Conservation (phyloP, 768 basidiomycete species). For the Agaricus blazei region DNA sequence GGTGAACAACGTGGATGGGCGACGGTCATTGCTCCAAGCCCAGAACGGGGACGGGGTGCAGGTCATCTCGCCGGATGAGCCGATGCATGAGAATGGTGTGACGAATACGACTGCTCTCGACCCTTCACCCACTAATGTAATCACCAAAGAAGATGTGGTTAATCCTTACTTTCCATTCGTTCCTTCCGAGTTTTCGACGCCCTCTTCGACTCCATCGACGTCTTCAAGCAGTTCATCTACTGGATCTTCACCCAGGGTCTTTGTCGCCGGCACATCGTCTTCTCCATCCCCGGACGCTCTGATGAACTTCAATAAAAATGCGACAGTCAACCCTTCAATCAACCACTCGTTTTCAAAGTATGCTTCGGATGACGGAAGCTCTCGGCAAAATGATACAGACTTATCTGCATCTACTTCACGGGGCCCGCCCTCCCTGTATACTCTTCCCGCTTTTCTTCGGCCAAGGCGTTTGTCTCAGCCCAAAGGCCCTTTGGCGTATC, state of each 20-base stretch:
- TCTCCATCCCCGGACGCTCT: not conserved
- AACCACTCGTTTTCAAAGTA: not conserved
- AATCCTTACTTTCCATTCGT: conserved; percentile 55
- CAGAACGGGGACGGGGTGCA: conserved; percentile 14
- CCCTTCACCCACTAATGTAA: conserved; percentile 5
- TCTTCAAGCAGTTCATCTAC: conserved; percentile 7
- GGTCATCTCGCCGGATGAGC: conserved; percentile 13
- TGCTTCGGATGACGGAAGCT: not conserved
- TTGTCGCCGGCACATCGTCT: not conserved
- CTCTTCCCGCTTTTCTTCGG: not conserved
- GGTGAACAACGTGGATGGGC: conserved; percentile 5
- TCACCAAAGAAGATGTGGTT: conserved; percentile 17
- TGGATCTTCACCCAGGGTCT: conserved; percentile 5
- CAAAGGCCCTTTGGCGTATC: conserved; percentile 2
- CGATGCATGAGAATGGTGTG: conserved; percentile 14
- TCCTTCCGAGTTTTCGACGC: conserved; percentile 14
- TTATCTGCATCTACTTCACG: not conserved
- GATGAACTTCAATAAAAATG: not conserved
- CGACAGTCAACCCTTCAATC: not conserved
- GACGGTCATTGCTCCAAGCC: conserved; percentile 6
- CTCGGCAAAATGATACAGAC: not conserved
- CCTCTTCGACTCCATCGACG: conserved; percentile 11
- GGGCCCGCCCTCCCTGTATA: not conserved
- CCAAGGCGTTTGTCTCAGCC: not conserved
- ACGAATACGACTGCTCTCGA: conserved; percentile 9